Percentiles rank a stretch among this genome's conserved stretches.
Conservation (phyloP, 2,329 filamentous ascomycete species). For the Elsinoe fawcettii region DNA sequence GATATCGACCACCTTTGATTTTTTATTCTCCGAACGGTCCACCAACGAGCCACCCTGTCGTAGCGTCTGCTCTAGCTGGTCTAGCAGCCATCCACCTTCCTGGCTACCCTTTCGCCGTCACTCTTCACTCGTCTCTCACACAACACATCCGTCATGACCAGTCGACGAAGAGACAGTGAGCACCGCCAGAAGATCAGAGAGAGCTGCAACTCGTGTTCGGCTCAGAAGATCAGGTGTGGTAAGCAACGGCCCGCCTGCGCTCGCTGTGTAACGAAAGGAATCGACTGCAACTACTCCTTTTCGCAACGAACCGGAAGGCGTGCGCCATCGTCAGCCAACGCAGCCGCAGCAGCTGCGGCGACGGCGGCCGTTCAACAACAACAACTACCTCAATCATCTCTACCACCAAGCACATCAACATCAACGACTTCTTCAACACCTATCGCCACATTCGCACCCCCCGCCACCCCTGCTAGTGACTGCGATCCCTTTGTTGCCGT, state of each 20-base stretch:
- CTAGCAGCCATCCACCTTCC: constrained; percentile 2
- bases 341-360: neutral
- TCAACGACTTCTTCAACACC: constrained; percentile 6
- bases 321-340: constrained; percentile 2
- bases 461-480: constrained; percentile 13
- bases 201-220: constrained; percentile 14
- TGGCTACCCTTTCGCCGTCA: neutral
- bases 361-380: neutral
- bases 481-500: constrained; percentile 9
- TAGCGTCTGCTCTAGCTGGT: constrained; percentile 8
- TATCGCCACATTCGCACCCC: constrained; percentile 6
- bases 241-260: constrained; percentile 22
- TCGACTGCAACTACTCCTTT: constrained; percentile 22
- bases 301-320: constrained; percentile 22
- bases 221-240: constrained; percentile 16
- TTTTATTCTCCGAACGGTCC: constrained; percentile 10
- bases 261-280: constrained; percentile 20
- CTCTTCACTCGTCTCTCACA: neutral
- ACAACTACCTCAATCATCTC: constrained; percentile 2
- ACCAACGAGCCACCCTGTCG: neutral
- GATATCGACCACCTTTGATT: neutral
- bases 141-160: constrained; percentile 13
- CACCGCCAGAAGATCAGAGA: constrained; percentile 16
- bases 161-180: constrained; percentile 14
- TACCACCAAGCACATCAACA: neutral